phyloP scores from a whole-genome alignment of 2,329 filamentous ascomycete genomes.

The Penicillium sp. region DNA sequence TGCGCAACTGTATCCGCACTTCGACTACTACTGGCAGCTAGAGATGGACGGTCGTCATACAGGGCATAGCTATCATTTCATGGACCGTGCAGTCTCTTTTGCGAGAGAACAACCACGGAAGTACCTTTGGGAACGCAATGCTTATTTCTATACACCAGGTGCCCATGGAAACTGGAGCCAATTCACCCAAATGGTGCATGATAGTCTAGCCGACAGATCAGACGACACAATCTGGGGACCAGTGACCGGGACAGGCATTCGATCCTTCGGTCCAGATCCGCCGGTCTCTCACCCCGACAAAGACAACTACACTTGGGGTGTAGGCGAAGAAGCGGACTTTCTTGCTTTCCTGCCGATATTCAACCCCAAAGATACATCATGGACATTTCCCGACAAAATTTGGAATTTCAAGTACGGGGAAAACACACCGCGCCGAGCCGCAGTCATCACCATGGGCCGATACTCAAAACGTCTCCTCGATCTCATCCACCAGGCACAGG shows the following conservation, averaged over 20 bases:
- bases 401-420: slow-evolving; percentile 23
- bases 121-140: slow-evolving; percentile 75
- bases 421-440: slow-evolving; percentile 20
- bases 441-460: slow-evolving; percentile 25
- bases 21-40: slow-evolving; percentile 70
- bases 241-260: slow-evolving; percentile 21
- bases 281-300: slow-evolving; percentile 17
- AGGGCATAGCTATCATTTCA: slow-evolving; percentile 71
- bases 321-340: slow-evolving; percentile 25
- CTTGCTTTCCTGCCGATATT: slow-evolving; percentile 25
- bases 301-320: slow-evolving; percentile 27
- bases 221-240: slow-evolving; percentile 28
- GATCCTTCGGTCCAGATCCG: slow-evolving; percentile 25
- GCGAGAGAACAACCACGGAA: slow-evolving; percentile 67
- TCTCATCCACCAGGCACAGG: slow-evolving; percentile 70
- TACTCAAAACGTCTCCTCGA: slow-evolving; percentile 22
- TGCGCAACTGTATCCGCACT: slow-evolving; percentile 63
- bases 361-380: slow-evolving; percentile 21
- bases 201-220: slow-evolving; percentile 15
- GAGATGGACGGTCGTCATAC: slow-evolving; percentile 69
- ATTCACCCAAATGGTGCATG: slow-evolving; percentile 65
- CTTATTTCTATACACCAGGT: slow-evolving; percentile 73
- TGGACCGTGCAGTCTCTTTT: slow-evolving; percentile 68
- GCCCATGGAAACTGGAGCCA: slow-evolving; percentile 72
- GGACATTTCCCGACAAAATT: slow-evolving; percentile 22